Base-by-base conservation (phyloP, 768 basidiomycete species). In the Amanita rubescens region DNA sequence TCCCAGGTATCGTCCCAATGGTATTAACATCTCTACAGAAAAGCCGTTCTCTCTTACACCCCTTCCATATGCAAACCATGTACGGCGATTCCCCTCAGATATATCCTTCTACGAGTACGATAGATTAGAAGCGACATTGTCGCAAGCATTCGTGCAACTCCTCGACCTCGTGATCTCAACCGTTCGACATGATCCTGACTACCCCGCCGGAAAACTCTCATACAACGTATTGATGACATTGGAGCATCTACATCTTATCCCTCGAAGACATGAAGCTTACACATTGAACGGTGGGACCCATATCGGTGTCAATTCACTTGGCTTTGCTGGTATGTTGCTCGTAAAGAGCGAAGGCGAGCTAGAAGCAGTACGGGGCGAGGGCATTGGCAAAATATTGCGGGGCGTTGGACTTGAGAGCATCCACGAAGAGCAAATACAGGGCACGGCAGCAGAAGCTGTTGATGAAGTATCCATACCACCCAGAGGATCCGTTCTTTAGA, bases 301-400 rank as follows among this genome's bases (percentile, higher is more conserved):
- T 32, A 62, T 97, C 24, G 80, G 81, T 60, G 75, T 97, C 39
- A 96, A 97, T 66, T 78, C 94, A 42, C 75, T 96, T 45, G 94
- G 90, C 12, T 96, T 87, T 64, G 88, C 91, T 6, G 94, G 94
- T 1, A 82, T 90, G 84, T 60, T 96, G 56, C 78, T 96, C 51
- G 91, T 90, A 22, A 91, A 87, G 72, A 91, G 86, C 57, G 80
- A 87, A 51, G 75, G 75, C 17, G 91, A 94, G 69, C 65, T 91
- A 47, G 80, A 82, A 52, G 78, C 75, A 2, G 76, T 96, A 38
- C 80, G 80, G 66, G 67, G 70, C 54, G 82, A 85, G 65, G 78
- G 82, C 1, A 69, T 88, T 24, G 71, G 75, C 7, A 80, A 73
- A 54, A 84, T 94, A 32, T 63, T 94, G 57, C 67, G 72, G 46